Evolutionary conservation across 345 rosid genomes (phyloP), one percentile per base, ranked within the genome.

Genomic region (Raphanus sativus): DNA sequence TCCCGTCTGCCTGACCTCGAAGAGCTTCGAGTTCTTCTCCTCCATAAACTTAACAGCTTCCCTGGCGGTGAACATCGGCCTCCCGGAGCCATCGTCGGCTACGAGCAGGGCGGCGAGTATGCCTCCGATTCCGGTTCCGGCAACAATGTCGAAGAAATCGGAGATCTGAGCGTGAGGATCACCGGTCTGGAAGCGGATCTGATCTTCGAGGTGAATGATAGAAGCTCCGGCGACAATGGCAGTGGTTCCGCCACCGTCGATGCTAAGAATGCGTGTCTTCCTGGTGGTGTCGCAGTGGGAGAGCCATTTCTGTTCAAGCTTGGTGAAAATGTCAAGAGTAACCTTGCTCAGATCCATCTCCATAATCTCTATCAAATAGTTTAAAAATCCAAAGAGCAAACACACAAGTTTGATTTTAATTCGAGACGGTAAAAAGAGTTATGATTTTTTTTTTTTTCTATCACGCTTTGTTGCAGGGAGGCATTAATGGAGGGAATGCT

Each of bases 231-330:
- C 86, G 34, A 89, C 87, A 86, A 87, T 84, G 90, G 81, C 77
- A 45, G 87, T 73, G 75, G 91, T 85, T 38, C 93, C 89, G 38
- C 97, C 98, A 25, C 98, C 97, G 83, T 95, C 99, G 70, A 95
- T 89, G 87, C 92, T 83, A 54, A 95, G 97, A 66, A 92, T 69
- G 9, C 96, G 88, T 4, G 89, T 88, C 83, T 87, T 88, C 85
- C 82, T 86, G 50, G 83, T 4, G 70, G 82, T 55, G 32, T 87
- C 91, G 77, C 90, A 94, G 86, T 92, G 97, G 16, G 97, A 90
- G 34, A 94, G 90, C 97, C 93, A 92, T 83, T 92, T 85, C 70
- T 87, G 97, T 82, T 95, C 99, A 2, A 95, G 95, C 73, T 89
- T 88, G 0, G 89, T 81, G 85, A 95, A 95, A 83, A 95, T 95